Evolutionary conservation across 2,329 filamentous ascomycete genomes (phyloP), one percentile per base, ranked within the genome.

Genomic region (Neonectria hederae): DNA sequence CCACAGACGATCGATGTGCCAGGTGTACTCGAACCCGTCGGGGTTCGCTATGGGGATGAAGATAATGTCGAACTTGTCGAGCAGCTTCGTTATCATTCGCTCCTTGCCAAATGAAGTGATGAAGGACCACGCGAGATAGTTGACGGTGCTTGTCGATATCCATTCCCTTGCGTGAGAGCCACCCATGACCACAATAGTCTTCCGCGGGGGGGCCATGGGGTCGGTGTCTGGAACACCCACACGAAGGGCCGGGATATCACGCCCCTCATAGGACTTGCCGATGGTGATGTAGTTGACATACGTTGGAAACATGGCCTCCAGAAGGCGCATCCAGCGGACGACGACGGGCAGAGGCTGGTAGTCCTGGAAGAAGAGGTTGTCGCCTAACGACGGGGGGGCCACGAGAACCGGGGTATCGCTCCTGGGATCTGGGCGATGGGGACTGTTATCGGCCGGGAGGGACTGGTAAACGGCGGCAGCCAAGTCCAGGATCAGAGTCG

Each of bases 121-220:
- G 52, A 98, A 85, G 17, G 89, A 92, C 87, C 96, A 97, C 10
- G 95, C 93, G 30, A 97, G 82, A 73, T 97, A 98, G 73, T 91
- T 97, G 56, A 97, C 93, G 0, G 94, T 97, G 73, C 91, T 96
- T 1, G 91, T 94, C 51, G 93, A 93, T 69, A 99, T 97, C 96
- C 96, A 99, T 83, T 99, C 96, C 40, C 96, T 88, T 3, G 94
- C 95, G 78, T 98, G 96, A n/a, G 92, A 85, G 53, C 95, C 95
- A 58, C 93, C 96, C 4, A 90, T 90, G 21, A 99, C 83, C 54
- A 97, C 83, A 61, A 97, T 88, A 0, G 92, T 95, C 76, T 93
- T 93, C 54, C 92, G 88, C 5, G 83, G 84, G 13, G 75, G 73
- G 4, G 78, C 74, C 2, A 80, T 72, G 7, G 84, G 78, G 28